phyloP scores from a whole-genome alignment of 192 early-diverging fungal genomes.

The Borealophlyctis nickersoniae region DNA sequence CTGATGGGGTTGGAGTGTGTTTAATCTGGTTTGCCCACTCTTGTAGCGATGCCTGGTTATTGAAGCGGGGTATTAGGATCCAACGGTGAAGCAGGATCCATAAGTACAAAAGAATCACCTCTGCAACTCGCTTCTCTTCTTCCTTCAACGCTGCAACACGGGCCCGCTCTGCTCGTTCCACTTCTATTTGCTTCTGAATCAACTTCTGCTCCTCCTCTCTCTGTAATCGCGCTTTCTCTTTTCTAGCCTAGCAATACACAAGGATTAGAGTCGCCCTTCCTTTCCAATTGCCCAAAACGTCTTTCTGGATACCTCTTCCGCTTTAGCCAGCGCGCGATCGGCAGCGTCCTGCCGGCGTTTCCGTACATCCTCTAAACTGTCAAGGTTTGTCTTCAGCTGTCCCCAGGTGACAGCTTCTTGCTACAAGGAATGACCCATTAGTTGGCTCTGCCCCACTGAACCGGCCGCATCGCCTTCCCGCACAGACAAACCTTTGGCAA shows the following conservation, averaged over 20 bases:
- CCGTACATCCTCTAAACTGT: slow-evolving; percentile 6
- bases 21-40: slow-evolving; percentile 18
- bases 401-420: slow-evolving; percentile 22
- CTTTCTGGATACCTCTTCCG: slow-evolving; percentile 34
- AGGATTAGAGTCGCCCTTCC: too few relatives aligned
- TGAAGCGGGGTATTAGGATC: too few relatives aligned
- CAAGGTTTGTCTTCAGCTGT: slow-evolving; percentile 1
- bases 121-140: slow-evolving; percentile 38
- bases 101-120: too few relatives aligned
- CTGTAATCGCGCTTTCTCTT: slow-evolving; percentile 27
- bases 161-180: slow-evolving; percentile 42
- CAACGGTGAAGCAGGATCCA: too few relatives aligned
- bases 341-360: slow-evolving; percentile 28
- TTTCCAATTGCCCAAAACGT: too few relatives aligned
- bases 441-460: too few relatives aligned
- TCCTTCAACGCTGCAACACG: slow-evolving; percentile 32
- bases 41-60: slow-evolving; percentile 17
- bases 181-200: slow-evolving; percentile 49
- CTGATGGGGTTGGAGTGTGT: too few relatives aligned
- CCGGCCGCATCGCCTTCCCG: background rate
- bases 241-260: slow-evolving; percentile 26
- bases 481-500: slow-evolving; percentile 36
- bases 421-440: too few relatives aligned
- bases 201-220: slow-evolving; percentile 35
- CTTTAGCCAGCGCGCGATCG: slow-evolving; percentile 16